Evolutionary conservation across 169 alveolate species (phyloP).

Genomic region (Cryptosporidium meleagridis): DNA sequence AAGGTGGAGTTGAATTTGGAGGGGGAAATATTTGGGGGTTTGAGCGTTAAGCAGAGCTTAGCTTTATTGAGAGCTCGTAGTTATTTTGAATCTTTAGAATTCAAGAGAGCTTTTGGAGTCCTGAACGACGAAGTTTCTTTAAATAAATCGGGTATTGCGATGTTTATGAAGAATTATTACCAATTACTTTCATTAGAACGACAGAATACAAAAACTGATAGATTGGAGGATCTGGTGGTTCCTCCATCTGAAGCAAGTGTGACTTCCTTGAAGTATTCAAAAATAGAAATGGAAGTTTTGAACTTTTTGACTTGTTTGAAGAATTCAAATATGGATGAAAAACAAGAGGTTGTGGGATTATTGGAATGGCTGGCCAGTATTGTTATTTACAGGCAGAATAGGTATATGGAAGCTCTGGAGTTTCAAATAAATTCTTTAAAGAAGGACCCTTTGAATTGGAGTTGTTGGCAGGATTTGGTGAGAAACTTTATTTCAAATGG

Average conservation of each 20-base stretch:
- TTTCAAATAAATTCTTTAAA: conserved; percentile 31
- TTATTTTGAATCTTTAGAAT: conserved; percentile 55
- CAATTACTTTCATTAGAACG: conserved; percentile 53
- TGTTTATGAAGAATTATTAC: conserved; percentile 40
- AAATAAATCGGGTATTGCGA: neutral
- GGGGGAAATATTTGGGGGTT: neutral
- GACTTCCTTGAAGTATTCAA: conserved; percentile 2
- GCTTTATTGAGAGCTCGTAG: conserved; percentile 20
- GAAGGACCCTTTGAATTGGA: conserved; percentile 69
- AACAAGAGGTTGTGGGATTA: conserved; percentile 6
- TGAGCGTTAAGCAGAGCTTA: conserved; percentile 13
- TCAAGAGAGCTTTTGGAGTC: conserved; percentile 30
- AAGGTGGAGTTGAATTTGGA: neutral
- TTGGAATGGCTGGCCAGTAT: conserved; percentile 58
- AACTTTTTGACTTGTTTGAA: conserved; percentile 10
- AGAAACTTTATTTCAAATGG: conserved; percentile 29
- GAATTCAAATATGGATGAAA: neutral
- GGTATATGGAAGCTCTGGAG: conserved; percentile 63
- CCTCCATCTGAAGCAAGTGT: conserved; percentile 45
- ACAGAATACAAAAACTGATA: conserved; percentile 5
- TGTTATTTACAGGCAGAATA: conserved; percentile 36
- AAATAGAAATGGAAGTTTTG: conserved; percentile 28
- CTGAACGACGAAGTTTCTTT: neutral
- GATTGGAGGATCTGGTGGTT: conserved; percentile 36
- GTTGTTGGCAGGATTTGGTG: conserved; percentile 69